These are phyloP conservation scores for Gypsophila paniculata DNA, from an alignment of 179 eudicot genomes.

Conservation along the genomic window DNA sequence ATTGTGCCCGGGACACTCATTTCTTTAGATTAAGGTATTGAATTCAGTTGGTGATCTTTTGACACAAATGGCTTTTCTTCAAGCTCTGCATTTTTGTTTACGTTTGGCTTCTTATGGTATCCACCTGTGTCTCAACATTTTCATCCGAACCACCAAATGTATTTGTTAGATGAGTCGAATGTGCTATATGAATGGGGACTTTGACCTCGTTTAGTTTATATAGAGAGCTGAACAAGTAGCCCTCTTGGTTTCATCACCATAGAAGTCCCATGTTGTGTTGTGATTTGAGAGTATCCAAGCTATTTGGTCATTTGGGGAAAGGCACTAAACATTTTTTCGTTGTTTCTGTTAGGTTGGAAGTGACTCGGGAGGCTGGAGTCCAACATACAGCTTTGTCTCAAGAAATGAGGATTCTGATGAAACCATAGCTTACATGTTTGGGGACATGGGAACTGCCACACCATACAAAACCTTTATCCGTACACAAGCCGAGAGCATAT, in stretches of 20 bases:
- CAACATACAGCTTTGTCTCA: slow-evolving; percentile 63
- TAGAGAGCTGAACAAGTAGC: no score
- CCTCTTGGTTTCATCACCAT: not conserved
- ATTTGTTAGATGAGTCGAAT: not conserved
- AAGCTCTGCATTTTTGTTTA: not conserved
- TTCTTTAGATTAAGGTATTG: not conserved
- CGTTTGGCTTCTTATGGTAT: not conserved
- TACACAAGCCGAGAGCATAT: slow-evolving; percentile 75
- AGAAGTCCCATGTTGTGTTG: no score
- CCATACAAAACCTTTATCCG: slow-evolving; percentile 73
- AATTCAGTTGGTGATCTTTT: not conserved
- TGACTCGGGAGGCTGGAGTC: slow-evolving; percentile 88
- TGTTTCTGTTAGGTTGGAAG: slow-evolving; percentile 70
- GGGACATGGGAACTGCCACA: slow-evolving; percentile 97
- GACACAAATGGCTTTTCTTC: not conserved
- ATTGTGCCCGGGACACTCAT: not conserved
- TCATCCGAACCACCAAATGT: no score
- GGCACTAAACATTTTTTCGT: not conserved
- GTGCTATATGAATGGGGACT: no score
- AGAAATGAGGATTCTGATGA: slow-evolving; percentile 59
- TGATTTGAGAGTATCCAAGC: not conserved
- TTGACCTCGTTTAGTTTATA: no score
- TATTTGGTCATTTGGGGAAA: not conserved
- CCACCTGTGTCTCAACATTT: no score
- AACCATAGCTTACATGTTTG: slow-evolving; percentile 77